A percentile compares a stretch with the other conserved stretches of the same genome.
Evolutionary conservation across 2,329 filamentous ascomycete genomes (phyloP).

Genomic region (Aspergillus unguis): DNA sequence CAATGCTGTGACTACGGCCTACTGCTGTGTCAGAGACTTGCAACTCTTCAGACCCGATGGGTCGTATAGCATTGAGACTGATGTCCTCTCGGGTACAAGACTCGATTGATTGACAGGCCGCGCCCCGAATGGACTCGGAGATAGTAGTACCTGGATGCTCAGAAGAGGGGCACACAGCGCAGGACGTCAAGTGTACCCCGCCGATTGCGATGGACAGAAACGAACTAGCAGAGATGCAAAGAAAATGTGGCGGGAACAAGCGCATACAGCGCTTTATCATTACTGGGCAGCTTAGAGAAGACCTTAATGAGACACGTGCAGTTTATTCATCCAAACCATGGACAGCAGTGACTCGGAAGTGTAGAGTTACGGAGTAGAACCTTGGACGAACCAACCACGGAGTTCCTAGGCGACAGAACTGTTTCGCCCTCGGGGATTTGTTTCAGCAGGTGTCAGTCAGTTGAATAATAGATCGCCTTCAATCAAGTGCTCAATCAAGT

Average conservation of each 20-base stretch:
- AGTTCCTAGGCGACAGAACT: not conserved
- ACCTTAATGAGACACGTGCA: constrained; percentile 11
- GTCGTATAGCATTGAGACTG: not conserved
- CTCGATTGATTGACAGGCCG: not conserved
- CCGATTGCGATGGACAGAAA: not conserved
- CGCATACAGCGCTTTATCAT: not conserved
- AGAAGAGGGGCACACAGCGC: constrained; percentile 8
- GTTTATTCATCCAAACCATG: not conserved
- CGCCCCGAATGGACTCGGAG: not conserved
- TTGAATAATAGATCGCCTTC: not conserved
- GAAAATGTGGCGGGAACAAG: not conserved
- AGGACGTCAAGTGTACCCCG: constrained; percentile 8
- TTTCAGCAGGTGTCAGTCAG: not conserved
- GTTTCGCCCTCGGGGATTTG: constrained; percentile 4
- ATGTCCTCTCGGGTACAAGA: not conserved
- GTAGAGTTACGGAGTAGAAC: not conserved
- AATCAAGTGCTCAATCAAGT: not conserved
- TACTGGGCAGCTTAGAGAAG: constrained; percentile 2
- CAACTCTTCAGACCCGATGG: not conserved
- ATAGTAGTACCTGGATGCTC: not conserved
- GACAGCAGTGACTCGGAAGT: not conserved
- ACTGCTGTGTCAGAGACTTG: not conserved
- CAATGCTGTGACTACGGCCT: not conserved
- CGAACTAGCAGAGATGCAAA: not conserved
- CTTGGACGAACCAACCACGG: not conserved